Percentiles rank a stretch among this genome's conserved stretches.
Evolutionary conservation across 148 eudicot genomes (phyloP).

Genomic region (Rhododendron molle): DNA sequence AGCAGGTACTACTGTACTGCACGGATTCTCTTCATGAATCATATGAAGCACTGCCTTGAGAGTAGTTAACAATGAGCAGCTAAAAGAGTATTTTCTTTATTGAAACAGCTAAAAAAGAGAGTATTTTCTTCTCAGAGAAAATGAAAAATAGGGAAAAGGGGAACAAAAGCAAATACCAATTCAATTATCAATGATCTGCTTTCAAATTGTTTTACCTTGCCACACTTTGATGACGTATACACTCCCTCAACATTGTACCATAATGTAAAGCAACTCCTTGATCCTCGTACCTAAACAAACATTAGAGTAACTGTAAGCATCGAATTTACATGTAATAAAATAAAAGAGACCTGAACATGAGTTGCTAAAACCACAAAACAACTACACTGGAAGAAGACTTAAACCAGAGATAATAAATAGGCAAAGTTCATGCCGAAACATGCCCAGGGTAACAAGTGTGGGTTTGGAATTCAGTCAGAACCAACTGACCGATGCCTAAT

Average conservation of each 20-base stretch:
- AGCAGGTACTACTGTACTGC: not conserved
- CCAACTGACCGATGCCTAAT: not conserved
- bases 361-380: not conserved
- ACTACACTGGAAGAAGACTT: not conserved
- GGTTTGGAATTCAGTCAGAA: not conserved
- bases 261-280: conserved; percentile 91
- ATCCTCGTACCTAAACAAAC: conserved; percentile 59
- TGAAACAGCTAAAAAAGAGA: too few relatives aligned
- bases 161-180: not conserved
- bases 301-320: not conserved
- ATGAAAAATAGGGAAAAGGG: not conserved
- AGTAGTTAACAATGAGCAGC: not conserved
- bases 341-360: not conserved
- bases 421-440: not conserved
- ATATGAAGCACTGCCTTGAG: not conserved
- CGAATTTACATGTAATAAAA: not conserved
- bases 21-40: not conserved
- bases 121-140: not conserved
- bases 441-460: not conserved
- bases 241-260: conserved; percentile 96
- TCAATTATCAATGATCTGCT: not conserved
- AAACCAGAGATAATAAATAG: not conserved
- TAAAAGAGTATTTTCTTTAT: not conserved
- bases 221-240: conserved; percentile 96
- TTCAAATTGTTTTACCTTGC: conserved; percentile 54